Conservation (phyloP, 371 early-diverging fungal species). For the Modicella reniformis region DNA sequence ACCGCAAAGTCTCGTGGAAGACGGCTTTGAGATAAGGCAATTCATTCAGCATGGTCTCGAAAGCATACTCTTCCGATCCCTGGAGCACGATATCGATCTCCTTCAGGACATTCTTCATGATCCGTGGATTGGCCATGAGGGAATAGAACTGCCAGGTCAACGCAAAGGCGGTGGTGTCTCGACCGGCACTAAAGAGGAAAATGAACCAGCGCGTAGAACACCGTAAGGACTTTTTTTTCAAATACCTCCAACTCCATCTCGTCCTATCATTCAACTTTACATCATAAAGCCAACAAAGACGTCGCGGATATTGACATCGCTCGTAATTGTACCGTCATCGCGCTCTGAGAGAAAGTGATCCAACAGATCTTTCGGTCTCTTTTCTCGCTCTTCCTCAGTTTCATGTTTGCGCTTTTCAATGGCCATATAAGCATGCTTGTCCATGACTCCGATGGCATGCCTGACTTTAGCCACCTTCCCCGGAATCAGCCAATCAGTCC, state of each 20-base stretch:
- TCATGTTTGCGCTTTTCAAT: conserved; percentile 29
- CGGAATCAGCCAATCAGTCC: conserved; percentile 29
- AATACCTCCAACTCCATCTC: neutral
- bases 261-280: neutral
- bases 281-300: conserved; percentile 53
- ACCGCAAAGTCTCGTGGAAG: conserved; percentile 44
- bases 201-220: conserved; percentile 24
- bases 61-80: conserved; percentile 20
- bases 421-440: conserved; percentile 30
- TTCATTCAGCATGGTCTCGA: conserved; percentile 26
- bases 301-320: conserved; percentile 35
- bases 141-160: conserved; percentile 50
- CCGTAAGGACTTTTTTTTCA: neutral
- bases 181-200: conserved; percentile 49
- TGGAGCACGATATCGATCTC: conserved; percentile 31
- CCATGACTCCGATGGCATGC: conserved; percentile 16
- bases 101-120: conserved; percentile 30
- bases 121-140: conserved; percentile 37
- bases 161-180: conserved; percentile 61
- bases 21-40: conserved; percentile 44
- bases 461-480: conserved; percentile 17
- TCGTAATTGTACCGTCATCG: conserved; percentile 38
- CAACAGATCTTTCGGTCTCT: conserved; percentile 32
- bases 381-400: conserved; percentile 17
- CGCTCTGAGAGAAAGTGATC: conserved; percentile 32